Base-by-base conservation (phyloP, 106 monocot species). In the Acorus gramineus region DNA sequence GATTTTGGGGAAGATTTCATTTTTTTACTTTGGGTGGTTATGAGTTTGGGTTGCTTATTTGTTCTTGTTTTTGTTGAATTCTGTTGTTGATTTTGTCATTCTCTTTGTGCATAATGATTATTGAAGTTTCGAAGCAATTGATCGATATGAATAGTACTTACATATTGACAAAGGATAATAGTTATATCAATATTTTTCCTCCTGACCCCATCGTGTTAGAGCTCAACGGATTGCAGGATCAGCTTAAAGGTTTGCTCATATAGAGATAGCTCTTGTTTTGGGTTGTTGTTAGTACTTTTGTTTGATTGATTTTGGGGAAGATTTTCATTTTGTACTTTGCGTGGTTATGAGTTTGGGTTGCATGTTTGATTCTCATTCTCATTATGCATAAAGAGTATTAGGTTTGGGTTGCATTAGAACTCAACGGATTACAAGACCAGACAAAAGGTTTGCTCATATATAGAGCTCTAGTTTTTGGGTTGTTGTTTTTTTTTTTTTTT, bases 211-310 rank as follows among this genome's bases (percentile, higher is more conserved):
- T 81, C 4, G 14, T 73, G 8, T 45, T 73, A 8, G 81, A 81
- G 42, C 72, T 81, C 64, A 77, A 55, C 14, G 56, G 81, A 59
- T 46, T 81, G 72, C 68, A 77, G 71, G 73, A 77, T 47, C 14
- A 54, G 2, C 63, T 81, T 11, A 71, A 62, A 68, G 81, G 81
- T 81, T 60, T 53, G 12, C 6, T 61, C 8, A 28, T 4, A 46
- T 47, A 11, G 4, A 10, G 44, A 6, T 44, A 47, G n/a, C 14
- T n/a, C 6, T 11, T 14, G 42, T 14, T 28, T 54, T 11, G 14
- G 3, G n/a, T 11, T 6, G 10, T 55, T 43, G 2, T 3, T 56
- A 3, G 6, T 6, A 5, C 4, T 11, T 4, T n/a, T 44, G 8
- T 45, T 43, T 44, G 2, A 4, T 7, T 55, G 43, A 55, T 55